Conservation (phyloP, 1,284 basidiomycete species). For the Heterobasidion irregulare region DNA sequence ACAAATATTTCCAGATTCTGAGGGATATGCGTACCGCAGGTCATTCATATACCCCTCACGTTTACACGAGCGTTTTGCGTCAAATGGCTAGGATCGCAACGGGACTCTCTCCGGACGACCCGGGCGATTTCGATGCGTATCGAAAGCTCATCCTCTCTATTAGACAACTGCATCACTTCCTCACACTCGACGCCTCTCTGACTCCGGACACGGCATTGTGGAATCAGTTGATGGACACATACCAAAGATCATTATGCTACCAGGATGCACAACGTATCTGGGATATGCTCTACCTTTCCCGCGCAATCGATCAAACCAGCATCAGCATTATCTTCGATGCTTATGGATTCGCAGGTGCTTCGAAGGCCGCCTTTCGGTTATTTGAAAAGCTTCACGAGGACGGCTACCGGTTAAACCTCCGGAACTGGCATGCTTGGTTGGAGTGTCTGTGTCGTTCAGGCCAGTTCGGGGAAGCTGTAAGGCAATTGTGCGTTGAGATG, state of each 20-base stretch:
- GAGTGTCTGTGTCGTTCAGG: conserved; percentile 79
- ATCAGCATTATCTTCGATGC: conserved; percentile 83
- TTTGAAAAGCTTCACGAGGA: conserved; percentile 41
- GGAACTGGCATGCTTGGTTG: conserved; percentile 77
- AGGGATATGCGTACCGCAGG: conserved; percentile 75
- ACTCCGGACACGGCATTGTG: conserved; percentile 71
- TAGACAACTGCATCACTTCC: conserved; percentile 68
- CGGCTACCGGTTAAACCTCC: conserved; percentile 45
- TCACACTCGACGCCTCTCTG: conserved; percentile 72
- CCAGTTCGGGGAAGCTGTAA: conserved; percentile 60
- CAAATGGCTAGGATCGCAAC: conserved; percentile 41
- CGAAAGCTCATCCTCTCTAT: conserved; percentile 38
- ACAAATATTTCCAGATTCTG: conserved; percentile 72
- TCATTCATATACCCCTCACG: conserved; percentile 44
- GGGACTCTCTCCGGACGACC: conserved; percentile 12
- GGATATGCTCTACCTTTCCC: conserved; percentile 63
- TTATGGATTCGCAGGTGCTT: conserved; percentile 56
- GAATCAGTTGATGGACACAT: conserved; percentile 89
- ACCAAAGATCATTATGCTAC: conserved; percentile 69
- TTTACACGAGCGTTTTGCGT: conserved; percentile 70
- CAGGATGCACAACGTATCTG: conserved; percentile 73
- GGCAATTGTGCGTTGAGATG: conserved; percentile 63
- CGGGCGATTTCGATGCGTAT: conserved; percentile 16
- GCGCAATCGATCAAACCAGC: conserved; percentile 52
- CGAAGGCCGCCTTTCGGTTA: conserved; percentile 43